Conservation (phyloP, 768 basidiomycete genomes). For the Termitomyces sp. region DNA sequence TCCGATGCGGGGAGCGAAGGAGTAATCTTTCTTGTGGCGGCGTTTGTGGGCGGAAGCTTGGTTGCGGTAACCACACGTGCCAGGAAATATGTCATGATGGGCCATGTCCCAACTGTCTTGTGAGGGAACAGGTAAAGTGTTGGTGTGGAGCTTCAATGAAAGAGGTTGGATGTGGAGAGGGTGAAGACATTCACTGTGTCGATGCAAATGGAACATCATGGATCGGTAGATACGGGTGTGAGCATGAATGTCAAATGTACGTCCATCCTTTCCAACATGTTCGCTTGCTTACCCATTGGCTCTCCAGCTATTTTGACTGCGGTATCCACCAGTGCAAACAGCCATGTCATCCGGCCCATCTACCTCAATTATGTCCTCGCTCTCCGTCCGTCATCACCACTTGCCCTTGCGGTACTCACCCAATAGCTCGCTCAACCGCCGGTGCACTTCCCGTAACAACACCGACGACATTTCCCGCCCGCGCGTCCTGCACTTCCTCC, state of each 20-base stretch:
- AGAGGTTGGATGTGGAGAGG: slow-evolving; percentile 61
- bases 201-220: slow-evolving; percentile 43
- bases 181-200: slow-evolving; percentile 35
- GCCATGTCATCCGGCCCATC: slow-evolving; percentile 68
- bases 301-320: slow-evolving; percentile 61
- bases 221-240: slow-evolving; percentile 62
- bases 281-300: neutral
- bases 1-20: slow-evolving; percentile 44
- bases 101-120: slow-evolving; percentile 59
- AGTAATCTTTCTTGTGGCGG: slow-evolving; percentile 37
- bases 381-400: slow-evolving; percentile 61
- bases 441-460: slow-evolving; percentile 20
- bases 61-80: slow-evolving; percentile 73
- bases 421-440: slow-evolving; percentile 34
- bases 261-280: slow-evolving; percentile 9
- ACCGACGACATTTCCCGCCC: slow-evolving; percentile 34
- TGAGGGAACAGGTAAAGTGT: slow-evolving; percentile 52
- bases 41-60: slow-evolving; percentile 40
- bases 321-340: slow-evolving; percentile 68
- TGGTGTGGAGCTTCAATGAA: slow-evolving; percentile 74
- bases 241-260: slow-evolving; percentile 50
- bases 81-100: slow-evolving; percentile 69
- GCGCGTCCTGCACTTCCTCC: slow-evolving; percentile 57
- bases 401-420: slow-evolving; percentile 79
- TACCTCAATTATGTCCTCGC: slow-evolving; percentile 59